Evolutionary conservation across 768 basidiomycete species (phyloP).

Genomic region (Austroboletus eburneus): DNA sequence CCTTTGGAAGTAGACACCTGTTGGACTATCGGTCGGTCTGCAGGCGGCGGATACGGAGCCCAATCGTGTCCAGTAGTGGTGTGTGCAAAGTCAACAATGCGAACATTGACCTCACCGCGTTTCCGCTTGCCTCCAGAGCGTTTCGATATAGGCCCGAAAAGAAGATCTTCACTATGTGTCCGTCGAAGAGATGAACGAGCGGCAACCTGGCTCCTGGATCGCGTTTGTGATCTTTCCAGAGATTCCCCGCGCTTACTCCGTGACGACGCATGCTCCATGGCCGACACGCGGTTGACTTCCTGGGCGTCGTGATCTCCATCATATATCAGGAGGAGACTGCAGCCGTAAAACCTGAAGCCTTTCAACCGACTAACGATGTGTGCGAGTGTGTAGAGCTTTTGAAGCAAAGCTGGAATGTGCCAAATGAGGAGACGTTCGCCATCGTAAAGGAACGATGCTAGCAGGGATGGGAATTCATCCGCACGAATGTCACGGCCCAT

Average conservation of each 20-base stretch:
- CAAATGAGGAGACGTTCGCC: slow-evolving; percentile 81
- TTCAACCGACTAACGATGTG: slow-evolving; percentile 83
- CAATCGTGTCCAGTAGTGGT: slow-evolving; percentile 96
- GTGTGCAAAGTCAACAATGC: slow-evolving; percentile 97
- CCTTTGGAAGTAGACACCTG: slow-evolving; percentile 62
- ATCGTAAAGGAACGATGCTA: slow-evolving; percentile 81
- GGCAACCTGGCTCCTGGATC: slow-evolving; percentile 40
- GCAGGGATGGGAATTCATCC: slow-evolving; percentile 77
- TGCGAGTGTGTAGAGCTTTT: slow-evolving; percentile 92
- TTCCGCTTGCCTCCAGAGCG: slow-evolving; percentile 64
- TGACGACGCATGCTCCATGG: slow-evolving; percentile 59
- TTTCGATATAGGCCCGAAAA: slow-evolving; percentile 61
- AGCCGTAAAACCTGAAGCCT: slow-evolving; percentile 98
- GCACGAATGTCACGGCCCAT: slow-evolving; percentile 86
- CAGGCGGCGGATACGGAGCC: slow-evolving; percentile 55
- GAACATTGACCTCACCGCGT: slow-evolving; percentile 90
- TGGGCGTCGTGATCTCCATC: slow-evolving; percentile 92
- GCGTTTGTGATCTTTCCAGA: slow-evolving; percentile 51
- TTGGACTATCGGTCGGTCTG: slow-evolving; percentile 35
- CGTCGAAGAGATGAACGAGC: slow-evolving; percentile 54
- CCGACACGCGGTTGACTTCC: slow-evolving; percentile 60
- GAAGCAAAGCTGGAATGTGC: slow-evolving; percentile 88
- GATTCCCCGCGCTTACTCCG: slow-evolving; percentile 77
- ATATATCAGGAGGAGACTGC: slow-evolving; percentile 94
- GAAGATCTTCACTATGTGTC: slow-evolving; percentile 75